phyloP scores from a whole-genome alignment of 345 rosid species.

The Combretum micranthum region DNA sequence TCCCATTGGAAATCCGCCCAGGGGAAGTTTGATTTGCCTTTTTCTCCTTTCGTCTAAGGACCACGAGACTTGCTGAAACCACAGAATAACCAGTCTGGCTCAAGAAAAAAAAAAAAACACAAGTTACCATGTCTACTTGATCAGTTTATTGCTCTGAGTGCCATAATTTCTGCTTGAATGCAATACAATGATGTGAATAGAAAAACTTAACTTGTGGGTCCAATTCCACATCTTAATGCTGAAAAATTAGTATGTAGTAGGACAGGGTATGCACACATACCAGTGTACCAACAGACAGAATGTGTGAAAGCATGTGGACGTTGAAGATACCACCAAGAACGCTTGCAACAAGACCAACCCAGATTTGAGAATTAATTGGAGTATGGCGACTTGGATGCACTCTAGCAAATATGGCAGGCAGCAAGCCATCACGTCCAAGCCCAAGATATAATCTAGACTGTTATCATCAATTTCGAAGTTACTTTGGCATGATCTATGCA shows the following conservation, averaged over 20 bases:
- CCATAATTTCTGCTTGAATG: too few species aligned
- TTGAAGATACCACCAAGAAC: slow-evolving; percentile 77
- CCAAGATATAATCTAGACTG: slow-evolving; percentile 95
- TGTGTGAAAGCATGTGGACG: slow-evolving; percentile 73
- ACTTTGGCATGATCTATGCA: slow-evolving; percentile 5
- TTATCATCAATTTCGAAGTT: slow-evolving; percentile 13
- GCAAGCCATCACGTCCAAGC: slow-evolving; percentile 91
- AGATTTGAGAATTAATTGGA: slow-evolving; percentile 86
- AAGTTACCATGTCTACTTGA: slow-evolving; percentile 5
- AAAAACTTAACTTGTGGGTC: too few species aligned
- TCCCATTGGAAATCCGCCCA: slow-evolving; percentile 53
- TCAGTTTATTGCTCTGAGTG: neutral
- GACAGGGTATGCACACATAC: slow-evolving; percentile 35
- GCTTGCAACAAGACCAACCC: slow-evolving; percentile 87
- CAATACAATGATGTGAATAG: too few species aligned
- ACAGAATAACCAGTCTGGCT: slow-evolving; percentile 97
- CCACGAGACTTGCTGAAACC: slow-evolving; percentile 85
- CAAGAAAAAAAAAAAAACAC: slow-evolving; percentile 10
- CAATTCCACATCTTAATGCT: neutral
- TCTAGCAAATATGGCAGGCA: slow-evolving; percentile 82
- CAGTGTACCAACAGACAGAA: slow-evolving; percentile 94
- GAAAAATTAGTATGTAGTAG: neutral
- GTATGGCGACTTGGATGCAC: slow-evolving; percentile 75
- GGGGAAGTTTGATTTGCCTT: slow-evolving; percentile 33
- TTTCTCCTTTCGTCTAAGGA: slow-evolving; percentile 74